phyloP scores from a whole-genome alignment of 345 rosid species.

The Corymbia maculata region DNA sequence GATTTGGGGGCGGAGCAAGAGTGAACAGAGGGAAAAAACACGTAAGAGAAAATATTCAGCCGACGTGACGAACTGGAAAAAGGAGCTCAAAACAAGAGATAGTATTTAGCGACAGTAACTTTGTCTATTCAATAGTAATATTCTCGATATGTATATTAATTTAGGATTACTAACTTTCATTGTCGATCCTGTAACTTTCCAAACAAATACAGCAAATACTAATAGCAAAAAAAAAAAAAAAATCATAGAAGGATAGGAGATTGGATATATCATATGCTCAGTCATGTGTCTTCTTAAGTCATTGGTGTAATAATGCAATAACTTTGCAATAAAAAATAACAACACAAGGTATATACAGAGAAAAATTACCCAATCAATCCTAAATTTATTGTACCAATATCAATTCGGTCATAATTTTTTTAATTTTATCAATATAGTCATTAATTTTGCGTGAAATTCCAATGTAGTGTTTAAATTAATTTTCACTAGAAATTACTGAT shows the following conservation, averaged over 20 bases:
- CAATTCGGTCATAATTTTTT: too few relatives aligned
- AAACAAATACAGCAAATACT: neutral
- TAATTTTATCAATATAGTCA: too few relatives aligned
- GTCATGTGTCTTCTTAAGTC: neutral
- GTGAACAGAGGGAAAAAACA: too few relatives aligned
- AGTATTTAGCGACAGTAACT: neutral
- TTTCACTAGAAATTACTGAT: too few relatives aligned
- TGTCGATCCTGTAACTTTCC: neutral
- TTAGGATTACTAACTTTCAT: neutral
- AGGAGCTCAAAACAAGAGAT: neutral
- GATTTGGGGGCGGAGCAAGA: too few relatives aligned
- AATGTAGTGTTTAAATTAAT: too few relatives aligned
- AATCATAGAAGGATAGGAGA: neutral
- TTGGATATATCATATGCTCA: neutral
- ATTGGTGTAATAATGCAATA: neutral
- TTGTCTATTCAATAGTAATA: neutral
- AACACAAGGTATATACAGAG: neutral
- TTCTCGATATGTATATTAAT: neutral
- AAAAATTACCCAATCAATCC: too few relatives aligned
- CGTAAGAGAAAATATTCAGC: too few relatives aligned
- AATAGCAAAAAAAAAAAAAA: neutral
- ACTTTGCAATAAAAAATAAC: neutral
- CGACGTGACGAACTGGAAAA: neutral
- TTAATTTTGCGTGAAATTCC: too few relatives aligned
- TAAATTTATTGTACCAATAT: too few relatives aligned